phyloP scores from a whole-genome alignment of 371 early-diverging fungal genomes.

The Circinella umbellata region DNA sequence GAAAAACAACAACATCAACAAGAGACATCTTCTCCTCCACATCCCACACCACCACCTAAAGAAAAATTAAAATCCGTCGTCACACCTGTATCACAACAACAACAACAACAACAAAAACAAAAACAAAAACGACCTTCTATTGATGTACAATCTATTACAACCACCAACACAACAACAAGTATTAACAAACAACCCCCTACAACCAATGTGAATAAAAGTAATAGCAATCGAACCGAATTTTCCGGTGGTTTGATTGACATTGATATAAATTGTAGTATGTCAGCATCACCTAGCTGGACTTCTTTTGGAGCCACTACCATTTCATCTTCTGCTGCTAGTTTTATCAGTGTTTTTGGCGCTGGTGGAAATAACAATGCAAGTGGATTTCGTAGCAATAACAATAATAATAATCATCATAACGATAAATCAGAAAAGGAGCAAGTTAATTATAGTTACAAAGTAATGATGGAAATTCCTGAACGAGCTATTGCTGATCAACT shows the following conservation, averaged over 20 bases:
- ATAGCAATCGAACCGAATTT: conserved; percentile 39
- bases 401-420: no score
- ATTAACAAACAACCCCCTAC: not conserved
- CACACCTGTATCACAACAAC: not conserved
- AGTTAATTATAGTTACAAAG: conserved; percentile 23
- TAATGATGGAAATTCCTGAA: conserved; percentile 48
- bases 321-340: conserved; percentile 31
- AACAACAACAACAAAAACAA: not conserved
- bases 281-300: conserved; percentile 28
- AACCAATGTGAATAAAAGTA: not conserved
- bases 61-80: conserved; percentile 1
- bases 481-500: conserved; percentile 65
- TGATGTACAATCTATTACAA: conserved; percentile 7
- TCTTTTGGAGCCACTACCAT: conserved; percentile 20
- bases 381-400: not conserved
- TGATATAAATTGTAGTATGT: conserved; percentile 20
- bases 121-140: not conserved
- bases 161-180: not conserved
- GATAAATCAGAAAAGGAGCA: conserved; percentile 36
- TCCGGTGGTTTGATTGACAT: conserved; percentile 38
- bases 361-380: not conserved
- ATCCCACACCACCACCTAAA: not conserved
- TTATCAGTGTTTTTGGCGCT: conserved; percentile 34
- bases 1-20: conserved; percentile 5
- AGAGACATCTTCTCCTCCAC: not conserved